phyloP scores from a whole-genome alignment of 331 rosid genomes.

The Telfairia occidentalis region DNA sequence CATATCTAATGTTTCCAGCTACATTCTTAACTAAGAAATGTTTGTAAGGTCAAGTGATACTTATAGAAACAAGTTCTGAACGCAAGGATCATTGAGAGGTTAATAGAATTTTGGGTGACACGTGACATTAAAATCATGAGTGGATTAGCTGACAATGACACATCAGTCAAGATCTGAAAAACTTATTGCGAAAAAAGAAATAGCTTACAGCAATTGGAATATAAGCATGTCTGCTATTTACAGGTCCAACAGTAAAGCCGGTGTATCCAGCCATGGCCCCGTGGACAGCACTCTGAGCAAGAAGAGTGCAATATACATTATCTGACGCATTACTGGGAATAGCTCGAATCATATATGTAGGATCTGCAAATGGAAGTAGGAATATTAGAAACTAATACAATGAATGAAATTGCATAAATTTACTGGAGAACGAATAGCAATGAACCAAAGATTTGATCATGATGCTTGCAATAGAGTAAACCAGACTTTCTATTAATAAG shows the following conservation, averaged over 20 bases:
- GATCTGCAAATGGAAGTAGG: slow-evolving; percentile 38
- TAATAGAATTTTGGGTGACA: neutral
- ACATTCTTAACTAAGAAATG: neutral
- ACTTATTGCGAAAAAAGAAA: slow-evolving; percentile 15
- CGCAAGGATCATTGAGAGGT: neutral
- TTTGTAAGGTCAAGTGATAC: neutral
- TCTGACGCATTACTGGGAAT: slow-evolving; percentile 94
- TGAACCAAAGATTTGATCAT: neutral
- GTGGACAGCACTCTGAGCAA: slow-evolving; percentile 89
- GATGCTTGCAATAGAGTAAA: neutral
- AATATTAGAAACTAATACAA: neutral
- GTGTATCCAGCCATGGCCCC: slow-evolving; percentile 97
- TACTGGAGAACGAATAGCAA: neutral
- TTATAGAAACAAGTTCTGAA: neutral
- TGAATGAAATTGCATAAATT: neutral
- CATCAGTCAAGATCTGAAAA: neutral
- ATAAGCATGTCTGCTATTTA: slow-evolving; percentile 73
- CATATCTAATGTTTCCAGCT: neutral
- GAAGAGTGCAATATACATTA: slow-evolving; percentile 89
- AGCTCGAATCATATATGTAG: slow-evolving; percentile 98
- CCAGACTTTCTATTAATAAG: neutral
- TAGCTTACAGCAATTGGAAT: slow-evolving; percentile 80
- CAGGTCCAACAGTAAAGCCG: slow-evolving; percentile 87
- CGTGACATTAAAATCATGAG: neutral
- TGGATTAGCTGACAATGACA: neutral